Evolutionary conservation across 2,329 filamentous ascomycete genomes (phyloP).

Genomic region (Alternaria infectoria): DNA sequence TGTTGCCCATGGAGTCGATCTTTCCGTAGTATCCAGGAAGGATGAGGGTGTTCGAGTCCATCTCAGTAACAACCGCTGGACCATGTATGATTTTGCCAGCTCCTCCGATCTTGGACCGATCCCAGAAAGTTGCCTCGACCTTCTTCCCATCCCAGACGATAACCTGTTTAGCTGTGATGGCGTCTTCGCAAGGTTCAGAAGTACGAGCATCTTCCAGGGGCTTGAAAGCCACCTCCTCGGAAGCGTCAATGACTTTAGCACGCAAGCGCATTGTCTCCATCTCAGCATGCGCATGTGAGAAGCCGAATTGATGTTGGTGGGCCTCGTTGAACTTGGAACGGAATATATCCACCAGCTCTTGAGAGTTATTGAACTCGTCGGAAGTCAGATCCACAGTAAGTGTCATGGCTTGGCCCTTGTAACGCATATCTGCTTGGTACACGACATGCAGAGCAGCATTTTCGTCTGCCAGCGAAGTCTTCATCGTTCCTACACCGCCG

Average conservation of each 20-base stretch:
- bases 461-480: constrained; percentile 43
- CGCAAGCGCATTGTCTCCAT: constrained; percentile 58
- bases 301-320: constrained; percentile 56
- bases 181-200: constrained; percentile 42
- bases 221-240: constrained; percentile 50
- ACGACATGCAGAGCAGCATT: constrained; percentile 39
- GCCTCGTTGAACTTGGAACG: constrained; percentile 51
- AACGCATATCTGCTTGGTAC: constrained; percentile 56
- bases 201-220: constrained; percentile 35
- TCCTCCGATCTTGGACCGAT: constrained; percentile 51
- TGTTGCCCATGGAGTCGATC: constrained; percentile 57
- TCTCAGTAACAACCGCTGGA: constrained; percentile 57
- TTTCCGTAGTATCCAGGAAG: constrained; percentile 56
- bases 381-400: constrained; percentile 43
- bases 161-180: constrained; percentile 47
- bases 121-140: constrained; percentile 54
- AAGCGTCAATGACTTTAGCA: constrained; percentile 53
- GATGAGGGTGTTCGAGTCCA: constrained; percentile 60
- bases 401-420: constrained; percentile 55
- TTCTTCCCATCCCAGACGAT: constrained; percentile 52
- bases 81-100: constrained; percentile 52
- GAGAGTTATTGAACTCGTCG: constrained; percentile 44
- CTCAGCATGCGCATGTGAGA: constrained; percentile 52
- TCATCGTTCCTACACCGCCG: constrained; percentile 50
- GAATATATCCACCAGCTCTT: constrained; percentile 39